These are phyloP conservation scores for Calonectria pseudoreteaudii DNA, from an alignment of 2,329 filamentous ascomycete genomes.

Conservation along the genomic window DNA sequence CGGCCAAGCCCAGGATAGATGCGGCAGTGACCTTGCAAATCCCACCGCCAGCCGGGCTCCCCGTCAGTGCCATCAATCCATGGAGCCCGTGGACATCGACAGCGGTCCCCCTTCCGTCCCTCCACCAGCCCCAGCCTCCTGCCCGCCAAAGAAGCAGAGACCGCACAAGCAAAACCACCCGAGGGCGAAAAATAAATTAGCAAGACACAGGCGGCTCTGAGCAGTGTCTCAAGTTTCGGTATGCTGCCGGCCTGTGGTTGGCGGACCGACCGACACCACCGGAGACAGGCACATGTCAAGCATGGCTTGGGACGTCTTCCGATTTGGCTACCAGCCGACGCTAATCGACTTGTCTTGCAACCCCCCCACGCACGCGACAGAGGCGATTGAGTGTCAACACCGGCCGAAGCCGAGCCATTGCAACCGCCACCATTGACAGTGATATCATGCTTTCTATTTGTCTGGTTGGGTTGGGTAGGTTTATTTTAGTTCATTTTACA, in stretches of 20 bases:
- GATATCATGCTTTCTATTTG: background rate
- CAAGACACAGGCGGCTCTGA: conserved; percentile 9
- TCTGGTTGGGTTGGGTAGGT: too few species aligned
- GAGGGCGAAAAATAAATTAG: background rate
- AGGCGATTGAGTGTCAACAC: background rate
- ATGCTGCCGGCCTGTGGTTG: conserved; percentile 14
- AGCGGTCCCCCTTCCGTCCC: background rate
- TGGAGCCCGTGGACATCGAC: background rate
- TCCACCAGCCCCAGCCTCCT: background rate
- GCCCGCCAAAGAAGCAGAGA: background rate
- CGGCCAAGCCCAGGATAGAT: conserved; percentile 1
- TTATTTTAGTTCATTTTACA: background rate
- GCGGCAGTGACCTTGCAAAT: conserved; percentile 8
- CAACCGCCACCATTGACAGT: background rate
- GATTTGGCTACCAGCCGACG: background rate
- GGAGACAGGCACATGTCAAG: conserved; percentile 22
- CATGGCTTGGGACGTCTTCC: conserved; percentile 7
- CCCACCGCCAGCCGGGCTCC: background rate
- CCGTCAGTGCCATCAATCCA: background rate
- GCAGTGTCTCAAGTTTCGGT: conserved; percentile 13
- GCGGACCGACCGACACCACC: conserved; percentile 13
- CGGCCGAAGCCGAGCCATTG: conserved; percentile 15
- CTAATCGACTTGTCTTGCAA: conserved; percentile 8
- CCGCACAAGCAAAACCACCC: background rate
- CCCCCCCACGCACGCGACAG: background rate